These are phyloP conservation scores for Tulasnella sp. DNA, from an alignment of 768 basidiomycete species.

Conservation along the genomic window DNA sequence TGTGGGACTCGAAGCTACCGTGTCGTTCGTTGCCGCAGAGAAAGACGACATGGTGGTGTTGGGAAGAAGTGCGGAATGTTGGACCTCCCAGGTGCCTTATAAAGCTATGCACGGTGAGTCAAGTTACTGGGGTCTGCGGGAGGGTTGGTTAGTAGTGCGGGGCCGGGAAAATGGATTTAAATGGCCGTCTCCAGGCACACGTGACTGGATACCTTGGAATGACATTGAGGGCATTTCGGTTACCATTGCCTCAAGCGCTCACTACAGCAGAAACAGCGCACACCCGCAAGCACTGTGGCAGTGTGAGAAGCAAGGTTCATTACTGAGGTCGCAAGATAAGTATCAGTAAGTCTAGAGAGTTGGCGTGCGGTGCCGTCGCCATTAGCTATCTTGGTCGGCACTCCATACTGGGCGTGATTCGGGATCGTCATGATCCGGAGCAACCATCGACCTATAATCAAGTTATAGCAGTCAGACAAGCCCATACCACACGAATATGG, in stretches of 20 bases:
- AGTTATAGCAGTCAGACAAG: background rate
- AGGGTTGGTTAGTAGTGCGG: background rate
- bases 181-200: too few species aligned
- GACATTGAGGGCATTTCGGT: too few species aligned
- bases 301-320: background rate
- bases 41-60: background rate
- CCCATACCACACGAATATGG: background rate
- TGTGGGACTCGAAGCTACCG: background rate
- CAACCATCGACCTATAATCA: conserved; percentile 7
- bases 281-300: background rate
- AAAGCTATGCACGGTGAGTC: too few species aligned
- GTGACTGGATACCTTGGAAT: too few species aligned
- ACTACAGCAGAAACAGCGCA: background rate
- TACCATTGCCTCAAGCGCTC: too few species aligned
- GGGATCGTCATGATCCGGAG: background rate
- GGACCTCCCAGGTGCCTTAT: too few species aligned
- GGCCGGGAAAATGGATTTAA: too few species aligned
- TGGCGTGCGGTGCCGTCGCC: background rate
- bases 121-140: background rate
- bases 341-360: background rate
- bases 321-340: background rate
- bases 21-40: background rate
- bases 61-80: too few species aligned
- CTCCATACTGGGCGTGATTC: conserved; percentile 4
- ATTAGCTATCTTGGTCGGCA: background rate